These are phyloP conservation scores for Solanum chiquidenum DNA, from an alignment of 257 asterid genomes.

Conservation along the genomic window DNA sequence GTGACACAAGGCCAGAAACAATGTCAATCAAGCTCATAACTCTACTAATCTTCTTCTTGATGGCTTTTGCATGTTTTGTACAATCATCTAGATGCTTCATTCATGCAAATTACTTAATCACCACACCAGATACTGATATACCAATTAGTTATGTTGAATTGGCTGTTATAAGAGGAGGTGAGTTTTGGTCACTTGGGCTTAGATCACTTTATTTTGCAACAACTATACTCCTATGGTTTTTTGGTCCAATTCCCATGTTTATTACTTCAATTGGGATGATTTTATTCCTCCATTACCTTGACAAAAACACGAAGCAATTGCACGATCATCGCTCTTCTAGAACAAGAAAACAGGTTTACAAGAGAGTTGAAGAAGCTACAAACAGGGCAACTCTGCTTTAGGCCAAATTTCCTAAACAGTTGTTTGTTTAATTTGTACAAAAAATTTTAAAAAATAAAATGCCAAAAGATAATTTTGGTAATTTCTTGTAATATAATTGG, in stretches of 20 bases:
- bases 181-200: constrained; percentile 42
- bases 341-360: neutral
- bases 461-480: neutral
- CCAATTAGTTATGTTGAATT: constrained; percentile 23
- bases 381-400: neutral
- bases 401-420: neutral
- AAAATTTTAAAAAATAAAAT: too few species aligned
- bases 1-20: constrained; percentile 21
- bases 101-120: constrained; percentile 39
- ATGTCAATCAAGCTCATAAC: constrained; percentile 27
- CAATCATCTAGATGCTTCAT: constrained; percentile 28
- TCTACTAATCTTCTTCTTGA: constrained; percentile 20
- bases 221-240: constrained; percentile 41
- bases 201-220: constrained; percentile 42
- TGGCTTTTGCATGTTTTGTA: constrained; percentile 36
- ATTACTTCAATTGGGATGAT: neutral
- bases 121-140: constrained; percentile 37
- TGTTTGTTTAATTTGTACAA: neutral
- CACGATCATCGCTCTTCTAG: neutral
- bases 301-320: neutral
- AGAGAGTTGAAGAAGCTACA: neutral
- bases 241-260: constrained; percentile 40
- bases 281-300: neutral
- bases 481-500: neutral
- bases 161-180: constrained; percentile 32